A percentile compares a stretch with the other conserved stretches of the same genome.
These are phyloP conservation scores for Rhizopogon vesiculosus DNA, from an alignment of 768 basidiomycete genomes.

Conservation along the genomic window DNA sequence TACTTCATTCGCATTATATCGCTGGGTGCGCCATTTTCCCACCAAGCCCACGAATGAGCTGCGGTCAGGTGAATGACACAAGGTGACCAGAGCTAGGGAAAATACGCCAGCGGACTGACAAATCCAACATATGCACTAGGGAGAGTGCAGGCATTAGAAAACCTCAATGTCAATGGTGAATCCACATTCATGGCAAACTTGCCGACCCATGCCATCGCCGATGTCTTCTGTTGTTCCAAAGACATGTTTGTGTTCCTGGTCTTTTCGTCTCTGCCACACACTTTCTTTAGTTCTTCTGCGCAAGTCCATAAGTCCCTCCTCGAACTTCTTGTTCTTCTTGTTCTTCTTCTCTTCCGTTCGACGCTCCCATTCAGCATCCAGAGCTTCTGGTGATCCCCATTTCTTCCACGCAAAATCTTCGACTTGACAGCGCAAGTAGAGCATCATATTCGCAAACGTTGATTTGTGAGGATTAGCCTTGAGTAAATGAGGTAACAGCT, in stretches of 20 bases:
- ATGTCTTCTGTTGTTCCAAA: constrained; percentile 60
- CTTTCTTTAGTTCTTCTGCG: constrained; percentile 84
- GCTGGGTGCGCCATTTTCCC: too few relatives aligned
- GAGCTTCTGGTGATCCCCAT: constrained; percentile 90
- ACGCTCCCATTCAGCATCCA: constrained; percentile 84
- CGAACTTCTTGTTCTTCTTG: constrained; percentile 93
- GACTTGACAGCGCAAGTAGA: constrained; percentile 89
- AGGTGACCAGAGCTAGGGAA: too few relatives aligned
- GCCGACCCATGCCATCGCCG: constrained; percentile 51
- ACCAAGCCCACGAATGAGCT: too few relatives aligned
- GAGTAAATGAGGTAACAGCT: constrained; percentile 87
- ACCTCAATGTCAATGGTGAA: constrained; percentile 90
- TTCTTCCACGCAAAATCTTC: constrained; percentile 98
- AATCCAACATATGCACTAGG: too few relatives aligned
- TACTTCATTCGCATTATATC: too few relatives aligned
- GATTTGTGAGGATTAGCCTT: constrained; percentile 95
- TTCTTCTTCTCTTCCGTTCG: constrained; percentile 79
- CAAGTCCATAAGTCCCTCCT: constrained; percentile 81
- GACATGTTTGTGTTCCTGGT: constrained; percentile 83
- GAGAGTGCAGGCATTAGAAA: constrained; percentile 34
- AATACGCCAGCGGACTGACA: too few relatives aligned
- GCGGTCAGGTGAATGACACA: too few relatives aligned
- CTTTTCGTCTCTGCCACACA: constrained; percentile 82
- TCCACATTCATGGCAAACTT: constrained; percentile 86
- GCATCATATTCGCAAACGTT: constrained; percentile 99